Base-by-base conservation (phyloP, 345 rosid genomes). In the Gossypium sturtianum region DNA sequence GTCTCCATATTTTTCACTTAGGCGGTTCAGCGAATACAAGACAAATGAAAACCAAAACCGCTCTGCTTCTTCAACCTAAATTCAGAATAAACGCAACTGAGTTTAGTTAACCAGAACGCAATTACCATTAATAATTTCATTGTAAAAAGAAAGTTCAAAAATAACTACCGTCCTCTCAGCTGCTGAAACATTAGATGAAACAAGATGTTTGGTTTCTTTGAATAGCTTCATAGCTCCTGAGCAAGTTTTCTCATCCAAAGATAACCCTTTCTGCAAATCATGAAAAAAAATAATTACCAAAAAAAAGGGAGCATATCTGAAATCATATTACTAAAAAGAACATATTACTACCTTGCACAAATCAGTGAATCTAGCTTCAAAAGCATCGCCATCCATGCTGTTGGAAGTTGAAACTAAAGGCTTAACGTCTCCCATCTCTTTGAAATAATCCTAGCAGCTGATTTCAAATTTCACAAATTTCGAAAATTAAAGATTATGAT, bases 21-120 rank as follows among this genome's bases (percentile, higher is more conserved):
- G 80, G 85, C 82, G 88, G 78, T 84, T 90, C 58, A 89, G 86
- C 1, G 93, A 88, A 66, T 79, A 94, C 43, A 85, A 80, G 59
- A 94, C 85, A 77, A 92, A 92, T 0, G 98, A 92, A 82, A 87
- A 90, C 97, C 96, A 94, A 80, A 82, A 93, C 76, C 89, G 86
- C 76, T 91, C 98, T 11, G 87, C 91, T 82, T 94, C 98, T 78
- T 94, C 99, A 51, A 74, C 78, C 99, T 93, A 80, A 57, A 76
- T 6, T 54, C 80, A 60, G 64, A 66, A 76, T 70, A 77, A 64
- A 44, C 7, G n/a, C 19, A 58, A 52, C 10, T 16, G 48, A 56
- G 38, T 12, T 65, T 19, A 74, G 19, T 41, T 19, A 17, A 69
- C 9, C 43, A 16, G 41, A 45, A 38, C 44, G 5, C 7, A 16